phyloP scores from a whole-genome alignment of 2,329 filamentous ascomycete genomes.

The Aspergillus ibericus region DNA sequence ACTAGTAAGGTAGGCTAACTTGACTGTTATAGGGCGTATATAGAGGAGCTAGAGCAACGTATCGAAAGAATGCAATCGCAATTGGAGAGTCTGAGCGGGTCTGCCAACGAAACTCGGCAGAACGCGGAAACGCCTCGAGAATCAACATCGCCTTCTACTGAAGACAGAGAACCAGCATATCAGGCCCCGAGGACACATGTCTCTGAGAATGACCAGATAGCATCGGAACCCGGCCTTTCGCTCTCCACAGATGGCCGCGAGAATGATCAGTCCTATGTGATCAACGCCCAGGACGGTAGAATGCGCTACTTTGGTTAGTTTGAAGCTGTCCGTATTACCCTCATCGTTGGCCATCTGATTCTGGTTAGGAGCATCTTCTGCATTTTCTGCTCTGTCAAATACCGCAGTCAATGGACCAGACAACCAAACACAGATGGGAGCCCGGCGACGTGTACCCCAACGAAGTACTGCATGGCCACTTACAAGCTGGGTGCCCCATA shows the following conservation, averaged over 20 bases:
- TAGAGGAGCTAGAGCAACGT: slow-evolving; percentile 11
- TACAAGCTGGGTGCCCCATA: slow-evolving; percentile 16
- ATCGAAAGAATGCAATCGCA: slow-evolving; percentile 10
- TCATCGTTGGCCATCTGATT: neutral
- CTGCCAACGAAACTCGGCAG: neutral
- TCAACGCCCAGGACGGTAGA: slow-evolving; percentile 14
- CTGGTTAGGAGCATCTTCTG: slow-evolving; percentile 19
- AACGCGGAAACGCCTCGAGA: neutral
- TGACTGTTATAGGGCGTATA: slow-evolving; percentile 4
- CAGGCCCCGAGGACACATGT: neutral
- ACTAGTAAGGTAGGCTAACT: neutral
- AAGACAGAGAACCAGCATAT: neutral
- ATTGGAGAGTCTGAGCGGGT: slow-evolving; percentile 2
- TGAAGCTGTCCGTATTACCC: neutral
- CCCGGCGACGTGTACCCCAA: slow-evolving; percentile 4
- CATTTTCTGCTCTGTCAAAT: slow-evolving; percentile 9
- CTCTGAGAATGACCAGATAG: neutral
- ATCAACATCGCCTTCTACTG: neutral
- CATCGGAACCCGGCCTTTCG: neutral
- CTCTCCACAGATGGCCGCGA: neutral
- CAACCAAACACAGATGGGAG: slow-evolving; percentile 1
- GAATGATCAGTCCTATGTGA: slow-evolving; percentile 14
- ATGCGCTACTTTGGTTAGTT: slow-evolving; percentile 23
- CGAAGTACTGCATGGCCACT: slow-evolving; percentile 11
- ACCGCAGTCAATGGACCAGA: neutral